Evolutionary conservation across 164 flowering plant species (phyloP), one percentile per base, ranked within the genome.

Genomic region (Hamamelis virginiana): DNA sequence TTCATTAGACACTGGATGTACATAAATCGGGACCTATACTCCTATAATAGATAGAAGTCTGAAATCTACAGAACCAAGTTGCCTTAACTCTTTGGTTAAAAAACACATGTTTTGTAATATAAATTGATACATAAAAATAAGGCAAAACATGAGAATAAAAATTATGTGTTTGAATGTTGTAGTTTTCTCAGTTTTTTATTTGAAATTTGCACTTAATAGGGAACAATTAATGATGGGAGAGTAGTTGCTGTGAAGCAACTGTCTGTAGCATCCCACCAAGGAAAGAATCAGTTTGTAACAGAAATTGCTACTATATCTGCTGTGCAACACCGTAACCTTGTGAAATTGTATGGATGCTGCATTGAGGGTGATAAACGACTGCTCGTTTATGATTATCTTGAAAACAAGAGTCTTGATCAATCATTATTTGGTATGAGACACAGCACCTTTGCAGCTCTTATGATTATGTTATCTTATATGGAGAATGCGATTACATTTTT

Each of bases 251-350:
- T 89, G 28, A 91, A 91, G 78, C 88, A 88, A 78, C 81, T 89
- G 18, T 85, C 90, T 25, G 80, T 81, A 3, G 75, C 86, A 72
- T 91, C 97, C 33, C 87, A 80, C 67, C 94, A 91, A 68, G 92
- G 91, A 68, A 89, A 86, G 80, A 77, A 71, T 67, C 91, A 91
- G 75, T 91, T 91, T 73, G 68, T 85, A 26, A 74, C 97, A 15
- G 97, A 91, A 74, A 86, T 91, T 74, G 89, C 90, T 0, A 88
- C 91, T 44, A 89, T 91, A 71, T 91, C 97, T 28, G 87, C 94
- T 10, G 97, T 91, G 43, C 92, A 88, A 69, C 97, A 91, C 28
- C 87, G 88, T 9, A 89, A 91, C 78, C 89, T 91, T 57, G 94
- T 91, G 73, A 88, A 83, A 73, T 71, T 91, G 74, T 86, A 81